phyloP scores from a whole-genome alignment of 305 asterid species.

The Fraxinus platypoda region DNA sequence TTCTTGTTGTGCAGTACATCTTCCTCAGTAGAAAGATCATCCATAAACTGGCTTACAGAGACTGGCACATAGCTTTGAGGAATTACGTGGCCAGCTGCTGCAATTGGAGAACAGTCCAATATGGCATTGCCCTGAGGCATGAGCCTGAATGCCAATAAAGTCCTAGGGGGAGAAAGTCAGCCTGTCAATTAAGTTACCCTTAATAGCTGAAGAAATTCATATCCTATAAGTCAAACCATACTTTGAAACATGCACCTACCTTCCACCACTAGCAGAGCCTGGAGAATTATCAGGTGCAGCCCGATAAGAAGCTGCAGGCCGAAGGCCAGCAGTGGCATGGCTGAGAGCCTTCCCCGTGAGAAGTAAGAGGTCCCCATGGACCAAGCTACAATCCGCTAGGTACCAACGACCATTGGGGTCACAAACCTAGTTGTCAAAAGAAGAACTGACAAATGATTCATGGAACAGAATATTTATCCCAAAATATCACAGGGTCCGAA shows the following conservation, averaged over 20 bases:
- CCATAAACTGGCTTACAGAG: conserved; percentile 94
- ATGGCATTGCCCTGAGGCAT: conserved; percentile 94
- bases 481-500: conserved; percentile 9
- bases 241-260: conserved; percentile 46
- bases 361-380: conserved; percentile 79
- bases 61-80: conserved; percentile 84
- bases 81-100: conserved; percentile 89
- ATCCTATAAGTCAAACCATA: conserved; percentile 16
- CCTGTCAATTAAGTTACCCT: conserved; percentile 18
- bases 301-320: conserved; percentile 77
- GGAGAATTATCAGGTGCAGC: conserved; percentile 47
- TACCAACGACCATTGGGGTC: conserved; percentile 96
- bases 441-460: conserved; percentile 23
- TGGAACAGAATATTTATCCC: conserved; percentile 18
- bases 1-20: conserved; percentile 52
- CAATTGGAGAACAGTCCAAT: conserved; percentile 79
- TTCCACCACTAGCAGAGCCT: conserved; percentile 54
- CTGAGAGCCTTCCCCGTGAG: conserved; percentile 93
- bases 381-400: conserved; percentile 76
- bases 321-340: conserved; percentile 90
- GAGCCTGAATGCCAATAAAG: conserved; percentile 83
- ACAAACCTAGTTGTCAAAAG: conserved; percentile 61
- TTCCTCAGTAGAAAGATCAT: conserved; percentile 85
- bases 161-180: conserved; percentile 56
- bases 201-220: conserved; percentile 19